A percentile compares a stretch with the other conserved stretches of the same genome.
These are phyloP conservation scores for Nitzschia palea DNA, from an alignment of 108 stramenopile genomes.

Conservation along the genomic window DNA sequence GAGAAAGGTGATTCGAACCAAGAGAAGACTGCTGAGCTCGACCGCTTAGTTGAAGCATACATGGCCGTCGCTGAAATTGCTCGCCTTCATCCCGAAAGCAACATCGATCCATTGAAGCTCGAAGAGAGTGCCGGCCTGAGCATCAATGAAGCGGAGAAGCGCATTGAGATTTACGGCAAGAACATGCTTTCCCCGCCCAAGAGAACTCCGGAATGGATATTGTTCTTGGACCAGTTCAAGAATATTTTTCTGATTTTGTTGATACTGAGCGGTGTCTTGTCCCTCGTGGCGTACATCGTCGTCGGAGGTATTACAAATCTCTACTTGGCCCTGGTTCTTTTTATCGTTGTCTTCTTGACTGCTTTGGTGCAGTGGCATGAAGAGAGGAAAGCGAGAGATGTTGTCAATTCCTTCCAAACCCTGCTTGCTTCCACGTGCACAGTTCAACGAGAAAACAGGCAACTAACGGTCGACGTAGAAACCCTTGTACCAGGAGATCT, in stretches of 20 bases:
- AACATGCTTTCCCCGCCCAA: background rate
- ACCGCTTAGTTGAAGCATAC: background rate
- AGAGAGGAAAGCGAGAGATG: slow-evolving; percentile 75
- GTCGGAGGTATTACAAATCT: slow-evolving; percentile 3
- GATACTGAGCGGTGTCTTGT: background rate
- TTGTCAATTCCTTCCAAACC: slow-evolving; percentile 71
- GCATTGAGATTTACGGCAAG: background rate
- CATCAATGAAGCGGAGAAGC: background rate
- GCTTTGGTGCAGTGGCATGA: slow-evolving; percentile 71
- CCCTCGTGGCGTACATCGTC: background rate
- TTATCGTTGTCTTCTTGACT: slow-evolving; percentile 45
- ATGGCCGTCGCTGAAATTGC: background rate
- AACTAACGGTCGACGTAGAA: slow-evolving; percentile 54
- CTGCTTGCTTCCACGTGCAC: slow-evolving; percentile 71
- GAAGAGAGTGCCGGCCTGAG: background rate
- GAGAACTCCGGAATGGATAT: background rate
- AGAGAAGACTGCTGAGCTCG: no score
- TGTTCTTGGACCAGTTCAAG: background rate
- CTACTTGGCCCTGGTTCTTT: slow-evolving; percentile 10
- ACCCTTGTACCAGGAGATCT: slow-evolving; percentile 78
- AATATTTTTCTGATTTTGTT: background rate
- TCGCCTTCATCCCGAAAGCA: background rate
- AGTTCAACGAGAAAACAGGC: slow-evolving; percentile 61
- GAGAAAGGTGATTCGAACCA: no score
- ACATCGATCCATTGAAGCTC: background rate